These are phyloP conservation scores for Polyporus arcularius DNA, from an alignment of 768 basidiomycete species.

Conservation along the genomic window DNA sequence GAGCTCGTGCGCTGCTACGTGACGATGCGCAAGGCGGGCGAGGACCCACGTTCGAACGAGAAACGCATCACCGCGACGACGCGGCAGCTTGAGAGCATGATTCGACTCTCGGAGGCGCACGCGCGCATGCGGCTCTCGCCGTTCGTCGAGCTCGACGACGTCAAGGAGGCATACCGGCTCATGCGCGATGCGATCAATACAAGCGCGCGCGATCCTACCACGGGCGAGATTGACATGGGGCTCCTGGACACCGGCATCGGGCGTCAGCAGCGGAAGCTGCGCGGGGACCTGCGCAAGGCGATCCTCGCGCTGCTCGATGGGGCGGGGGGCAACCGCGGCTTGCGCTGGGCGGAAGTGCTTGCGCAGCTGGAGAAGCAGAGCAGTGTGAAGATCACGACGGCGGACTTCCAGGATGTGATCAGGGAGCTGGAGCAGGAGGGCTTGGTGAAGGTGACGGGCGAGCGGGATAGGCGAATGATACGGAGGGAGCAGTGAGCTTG, in stretches of 20 bases:
- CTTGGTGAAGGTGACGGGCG: conserved; percentile 80
- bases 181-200: conserved; percentile 97
- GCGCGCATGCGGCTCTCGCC: conserved; percentile 93
- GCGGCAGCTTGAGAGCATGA: conserved; percentile 95
- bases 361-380: conserved; percentile 82
- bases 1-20: conserved; percentile 91
- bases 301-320: conserved; percentile 64
- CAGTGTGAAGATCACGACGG: conserved; percentile 72
- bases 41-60: conserved; percentile 84
- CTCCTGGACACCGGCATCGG: conserved; percentile 93
- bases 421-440: conserved; percentile 84
- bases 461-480: conserved; percentile 83
- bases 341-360: conserved; percentile 84
- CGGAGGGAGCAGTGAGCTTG: conserved; percentile 45
- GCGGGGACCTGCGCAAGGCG: conserved; percentile 89
- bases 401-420: conserved; percentile 83
- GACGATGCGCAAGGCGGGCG: conserved; percentile 89
- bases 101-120: conserved; percentile 94
- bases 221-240: conserved; percentile 97
- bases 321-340: conserved; percentile 53
- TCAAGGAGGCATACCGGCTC: conserved; percentile 87
- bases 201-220: conserved; percentile 92
- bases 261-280: conserved; percentile 78
- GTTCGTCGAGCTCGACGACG: conserved; percentile 85
- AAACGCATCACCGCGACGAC: conserved; percentile 98